Conservation (phyloP, 2,329 filamentous ascomycete genomes). For the Lasiodiplodia theobromae region DNA sequence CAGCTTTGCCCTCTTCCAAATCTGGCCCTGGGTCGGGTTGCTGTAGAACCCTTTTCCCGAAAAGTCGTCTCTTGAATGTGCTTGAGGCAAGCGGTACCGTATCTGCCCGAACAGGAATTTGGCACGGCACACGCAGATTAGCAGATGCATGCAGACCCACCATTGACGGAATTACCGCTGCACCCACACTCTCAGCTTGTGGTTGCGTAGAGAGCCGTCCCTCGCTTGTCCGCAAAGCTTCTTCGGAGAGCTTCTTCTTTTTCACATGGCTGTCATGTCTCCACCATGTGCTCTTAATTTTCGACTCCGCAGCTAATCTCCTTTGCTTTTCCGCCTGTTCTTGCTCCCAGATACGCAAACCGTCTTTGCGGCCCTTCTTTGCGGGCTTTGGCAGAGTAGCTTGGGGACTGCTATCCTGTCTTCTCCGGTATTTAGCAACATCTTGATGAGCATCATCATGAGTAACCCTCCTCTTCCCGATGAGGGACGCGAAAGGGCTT, state of each 20-base stretch:
- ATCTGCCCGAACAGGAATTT: neutral
- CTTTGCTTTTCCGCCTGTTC: neutral
- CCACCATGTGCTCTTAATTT: neutral
- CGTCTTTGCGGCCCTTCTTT: neutral
- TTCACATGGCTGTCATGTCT: neutral
- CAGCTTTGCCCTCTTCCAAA: neutral
- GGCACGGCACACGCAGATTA: neutral
- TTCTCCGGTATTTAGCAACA: neutral
- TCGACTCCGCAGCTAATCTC: neutral
- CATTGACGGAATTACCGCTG: neutral
- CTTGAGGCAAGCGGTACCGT: neutral
- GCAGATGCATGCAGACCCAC: neutral
- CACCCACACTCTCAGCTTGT: neutral
- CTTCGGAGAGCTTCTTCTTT: neutral
- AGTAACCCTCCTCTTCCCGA: neutral
- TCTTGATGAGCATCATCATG: no score
- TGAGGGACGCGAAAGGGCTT: no score
- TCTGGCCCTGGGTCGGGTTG: neutral
- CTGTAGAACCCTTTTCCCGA: neutral
- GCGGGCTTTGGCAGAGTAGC: no score
- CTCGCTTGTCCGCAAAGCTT: neutral
- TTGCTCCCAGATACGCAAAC: neutral
- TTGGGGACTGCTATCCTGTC: neutral
- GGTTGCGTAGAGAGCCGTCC: no score
- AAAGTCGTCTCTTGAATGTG: neutral